These are phyloP conservation scores for Pleomassaria siparia DNA, from an alignment of 2,329 filamentous ascomycete species.

Conservation along the genomic window DNA sequence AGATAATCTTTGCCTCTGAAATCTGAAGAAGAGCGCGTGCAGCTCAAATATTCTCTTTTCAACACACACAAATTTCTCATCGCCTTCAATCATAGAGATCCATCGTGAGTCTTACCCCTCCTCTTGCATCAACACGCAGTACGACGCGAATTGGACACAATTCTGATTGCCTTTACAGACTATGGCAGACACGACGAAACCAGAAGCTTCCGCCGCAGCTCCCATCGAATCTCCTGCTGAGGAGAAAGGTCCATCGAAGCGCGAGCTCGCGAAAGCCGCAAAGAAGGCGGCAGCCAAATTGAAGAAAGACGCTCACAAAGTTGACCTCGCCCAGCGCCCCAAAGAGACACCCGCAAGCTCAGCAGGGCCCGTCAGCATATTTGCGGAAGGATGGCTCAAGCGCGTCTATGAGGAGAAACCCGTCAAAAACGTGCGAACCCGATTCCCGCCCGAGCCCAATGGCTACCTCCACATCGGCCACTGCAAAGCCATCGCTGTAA, in stretches of 20 bases:
- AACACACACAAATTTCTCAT: not conserved
- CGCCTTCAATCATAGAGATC: not conserved
- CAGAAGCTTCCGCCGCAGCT: not conserved
- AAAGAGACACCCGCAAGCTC: constrained; percentile 23
- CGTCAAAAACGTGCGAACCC: constrained; percentile 48
- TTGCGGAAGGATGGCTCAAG: constrained; percentile 53
- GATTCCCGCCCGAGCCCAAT: constrained; percentile 69
- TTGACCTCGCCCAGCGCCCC: constrained; percentile 43
- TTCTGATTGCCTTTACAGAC: not conserved
- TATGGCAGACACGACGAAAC: constrained; percentile 2
- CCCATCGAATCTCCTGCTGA: constrained; percentile 21
- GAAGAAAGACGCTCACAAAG: constrained; percentile 46
- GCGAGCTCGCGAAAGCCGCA: constrained; percentile 51
- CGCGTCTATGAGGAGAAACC: constrained; percentile 55
- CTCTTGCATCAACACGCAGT: not conserved
- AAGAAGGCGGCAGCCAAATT: constrained; percentile 51
- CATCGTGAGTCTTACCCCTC: not conserved
- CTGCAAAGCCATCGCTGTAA: constrained; percentile 92
- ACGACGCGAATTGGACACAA: not conserved
- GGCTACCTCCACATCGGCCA: constrained; percentile 93
- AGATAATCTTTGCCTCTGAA: not conserved
- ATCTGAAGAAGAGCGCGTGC: not conserved
- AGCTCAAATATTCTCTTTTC: not conserved
- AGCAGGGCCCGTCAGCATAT: constrained; percentile 42
- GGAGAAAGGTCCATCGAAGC: constrained; percentile 48